Conservation (phyloP, 1,284 basidiomycete species). For the Mycena sp. region DNA sequence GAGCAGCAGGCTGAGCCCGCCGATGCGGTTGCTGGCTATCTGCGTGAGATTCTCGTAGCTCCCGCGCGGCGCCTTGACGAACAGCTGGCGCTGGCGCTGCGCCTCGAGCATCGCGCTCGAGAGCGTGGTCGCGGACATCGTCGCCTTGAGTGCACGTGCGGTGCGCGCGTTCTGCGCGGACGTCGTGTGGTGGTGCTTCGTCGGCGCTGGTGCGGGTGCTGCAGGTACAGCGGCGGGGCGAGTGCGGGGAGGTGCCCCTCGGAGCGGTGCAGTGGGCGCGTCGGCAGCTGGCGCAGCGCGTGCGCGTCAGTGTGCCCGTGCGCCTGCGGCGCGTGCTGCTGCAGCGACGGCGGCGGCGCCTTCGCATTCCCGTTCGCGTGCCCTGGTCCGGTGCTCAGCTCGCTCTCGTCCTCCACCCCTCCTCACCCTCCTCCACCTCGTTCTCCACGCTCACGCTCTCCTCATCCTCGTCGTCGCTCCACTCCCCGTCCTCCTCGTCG, state of each 20-base stretch:
- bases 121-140: slow-evolving; percentile 19
- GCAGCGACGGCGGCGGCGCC: slow-evolving; percentile 25
- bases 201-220: too few species aligned
- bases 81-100: slow-evolving; percentile 22
- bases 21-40: not conserved
- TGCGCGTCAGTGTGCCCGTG: slow-evolving; percentile 2
- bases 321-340: too few species aligned
- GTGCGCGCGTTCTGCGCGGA: slow-evolving; percentile 25
- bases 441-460: slow-evolving; percentile 33
- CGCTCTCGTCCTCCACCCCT: slow-evolving; percentile 31
- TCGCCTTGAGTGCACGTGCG: slow-evolving; percentile 14
- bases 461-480: slow-evolving; percentile 41
- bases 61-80: slow-evolving; percentile 25
- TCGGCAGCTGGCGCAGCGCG: slow-evolving; percentile 22
- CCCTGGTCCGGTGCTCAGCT: not conserved
- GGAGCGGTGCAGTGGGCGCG: slow-evolving; percentile 26
- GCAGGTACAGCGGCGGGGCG: not conserved
- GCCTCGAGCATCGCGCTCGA: slow-evolving; percentile 20
- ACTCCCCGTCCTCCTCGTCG: slow-evolving; percentile 31
- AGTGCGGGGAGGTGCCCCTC: slow-evolving; percentile 20
- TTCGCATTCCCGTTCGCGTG: not conserved
- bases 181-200: slow-evolving; percentile 18
- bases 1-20: slow-evolving; percentile 21
- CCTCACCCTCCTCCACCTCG: slow-evolving; percentile 30
- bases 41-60: slow-evolving; percentile 24